A percentile compares a stretch with the other conserved stretches of the same genome.
These are phyloP conservation scores for Stylosanthes scabra DNA, from an alignment of 331 rosid genomes.

Conservation along the genomic window DNA sequence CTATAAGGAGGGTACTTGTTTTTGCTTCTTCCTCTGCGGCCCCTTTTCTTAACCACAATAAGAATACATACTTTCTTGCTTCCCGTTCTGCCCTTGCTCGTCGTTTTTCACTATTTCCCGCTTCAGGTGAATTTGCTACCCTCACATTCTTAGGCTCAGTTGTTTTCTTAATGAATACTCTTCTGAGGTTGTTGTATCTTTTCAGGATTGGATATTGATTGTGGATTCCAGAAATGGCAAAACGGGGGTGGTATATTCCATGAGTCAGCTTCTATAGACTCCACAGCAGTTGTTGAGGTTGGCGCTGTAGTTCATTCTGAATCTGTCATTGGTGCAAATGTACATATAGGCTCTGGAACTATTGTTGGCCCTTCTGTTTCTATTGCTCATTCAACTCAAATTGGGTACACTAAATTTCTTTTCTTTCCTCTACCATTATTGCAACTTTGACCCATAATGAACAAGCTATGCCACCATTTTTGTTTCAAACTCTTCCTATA, in stretches of 20 bases:
- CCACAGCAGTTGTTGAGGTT: constrained; percentile 65
- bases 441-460: background rate
- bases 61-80: constrained; percentile 11
- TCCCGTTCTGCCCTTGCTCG: constrained; percentile 24
- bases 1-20: constrained; percentile 43
- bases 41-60: constrained; percentile 22
- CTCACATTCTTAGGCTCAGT: background rate
- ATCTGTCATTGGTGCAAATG: constrained; percentile 63
- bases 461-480: background rate
- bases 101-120: constrained; percentile 32
- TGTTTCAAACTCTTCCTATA: background rate
- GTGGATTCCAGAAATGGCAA: constrained; percentile 65
- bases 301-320: constrained; percentile 80
- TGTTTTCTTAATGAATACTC: constrained; percentile 6
- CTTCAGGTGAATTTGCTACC: constrained; percentile 38
- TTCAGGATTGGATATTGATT: constrained; percentile 55
- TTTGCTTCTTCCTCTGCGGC: constrained; percentile 34
- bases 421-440: background rate
- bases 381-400: constrained; percentile 66
- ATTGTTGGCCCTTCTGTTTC: constrained; percentile 75
- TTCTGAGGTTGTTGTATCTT: constrained; percentile 37
- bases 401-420: constrained; percentile 51
- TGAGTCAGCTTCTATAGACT: constrained; percentile 65
- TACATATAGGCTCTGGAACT: constrained; percentile 74
- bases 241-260: constrained; percentile 88